Evolutionary conservation across 495 filamentous ascomycete genomes (phyloP), one percentile per base, ranked within the genome.

Genomic region (Ascobolus immersus): DNA sequence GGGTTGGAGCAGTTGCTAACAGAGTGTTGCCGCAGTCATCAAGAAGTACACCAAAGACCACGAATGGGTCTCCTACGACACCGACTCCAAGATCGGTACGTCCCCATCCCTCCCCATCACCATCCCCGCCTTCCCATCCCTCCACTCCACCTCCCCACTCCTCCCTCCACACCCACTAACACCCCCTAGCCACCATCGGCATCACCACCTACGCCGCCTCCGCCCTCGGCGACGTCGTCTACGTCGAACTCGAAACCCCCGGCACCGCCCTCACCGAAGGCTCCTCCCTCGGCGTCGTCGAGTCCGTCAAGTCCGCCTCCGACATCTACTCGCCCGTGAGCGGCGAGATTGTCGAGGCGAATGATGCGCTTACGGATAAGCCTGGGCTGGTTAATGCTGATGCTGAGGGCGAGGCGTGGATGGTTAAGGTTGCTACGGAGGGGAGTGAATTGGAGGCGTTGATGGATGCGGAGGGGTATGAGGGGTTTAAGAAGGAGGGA

Each of bases 11-110:
- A 10, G 17, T 25, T 43, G 14, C 7, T 6, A 30, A 30, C 8
- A 30, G 14, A 42, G 59, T n/a, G n/a, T n/a, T n/a, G n/a, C 28
- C 14, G 6, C 28, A 30, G 28, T 6, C 28, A 6, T 71, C 44
- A 84, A 86, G 62, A 79, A 73, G 49, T 96, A 89, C 64, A 94
- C 89, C 44, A 70, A 77, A 52, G 89, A 92, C 45, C 86, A 96
- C 61, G 86, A 96, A 61, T 96, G 89, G 89, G 69, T 96, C 45
- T 77, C 91, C 55, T 58, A 91, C 21, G 70, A 86, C 55, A 66
- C 69, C 41, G 78, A 69, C 45, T 72, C 62, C 47, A 61, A 56
- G 35, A 59, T 41, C 31, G 44, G 55, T 58, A 41, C 11, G 9
- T 32, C 31, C 28, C 30, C 21, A 22, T 24, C 38, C 26, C 17